Evolutionary conservation across 2,329 filamentous ascomycete species (phyloP), one percentile per base, ranked within the genome.

Genomic region (Diaporthe nobilis): DNA sequence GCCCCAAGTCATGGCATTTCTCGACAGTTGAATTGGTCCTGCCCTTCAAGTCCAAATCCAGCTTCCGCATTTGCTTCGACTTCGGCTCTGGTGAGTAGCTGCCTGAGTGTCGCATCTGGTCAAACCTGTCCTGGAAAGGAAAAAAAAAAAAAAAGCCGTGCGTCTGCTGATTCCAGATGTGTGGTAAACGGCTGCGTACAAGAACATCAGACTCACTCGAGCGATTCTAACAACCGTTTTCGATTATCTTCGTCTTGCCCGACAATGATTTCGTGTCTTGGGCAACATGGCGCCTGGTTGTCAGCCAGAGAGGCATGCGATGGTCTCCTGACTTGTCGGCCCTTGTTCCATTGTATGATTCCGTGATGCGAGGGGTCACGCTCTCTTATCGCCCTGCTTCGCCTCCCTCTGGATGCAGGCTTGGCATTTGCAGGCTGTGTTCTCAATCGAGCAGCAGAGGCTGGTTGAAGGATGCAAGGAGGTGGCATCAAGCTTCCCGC

Each of bases 401-500:
- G 63, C 44, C 47, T 37, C 28, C 17, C 17, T 22, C 44, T 67
- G 63, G 47, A 34, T 25, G 44, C 63, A 51, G 22, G 31, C 12
- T 8, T 47, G 31, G 31, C 65, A 53, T 8, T 47, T 22, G 31
- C 65, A 53, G 65, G 65, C 65, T 53, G 47, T 68, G 47, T 39
- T 20, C 15, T 10, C 31, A 22, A 25, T 51, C 22, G 2, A 22
- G 44, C 63, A 31, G 63, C 63, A 51, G 31, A 65, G 20, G 31
- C 63, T 51, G 63, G 63, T 51, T 39, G 47, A 39, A 68, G 65
- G 65, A 53, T 68, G 17, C 31, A 28, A 51, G 8, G 13, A 51
- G 44, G 42, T 34, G 61, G 61, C n/a, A 47, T 6, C 17, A 28
- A n/a, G n/a, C 37, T 39, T 39, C 37, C 37, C 37, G 12, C 0